Conservation (phyloP, 345 rosid species). For the Dimocarpus longan region DNA sequence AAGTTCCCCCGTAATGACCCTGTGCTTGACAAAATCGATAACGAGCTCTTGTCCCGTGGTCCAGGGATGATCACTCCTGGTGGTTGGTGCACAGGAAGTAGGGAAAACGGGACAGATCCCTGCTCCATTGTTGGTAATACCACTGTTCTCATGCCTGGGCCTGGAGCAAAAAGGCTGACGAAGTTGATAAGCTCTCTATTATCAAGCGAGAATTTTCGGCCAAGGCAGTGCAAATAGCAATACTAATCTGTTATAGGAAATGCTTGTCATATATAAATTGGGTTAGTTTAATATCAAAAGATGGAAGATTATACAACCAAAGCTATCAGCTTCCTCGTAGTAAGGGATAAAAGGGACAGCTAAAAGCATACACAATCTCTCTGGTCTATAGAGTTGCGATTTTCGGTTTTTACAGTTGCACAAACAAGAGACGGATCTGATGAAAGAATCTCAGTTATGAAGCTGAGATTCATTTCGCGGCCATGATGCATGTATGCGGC, state of each 20-base stretch:
- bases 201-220: conserved; percentile 67
- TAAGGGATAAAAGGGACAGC: conserved; percentile 3
- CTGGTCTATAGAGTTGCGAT: background rate
- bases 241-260: background rate
- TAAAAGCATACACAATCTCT: conserved; percentile 10
- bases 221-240: conserved; percentile 73
- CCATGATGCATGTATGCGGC: background rate
- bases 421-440: background rate
- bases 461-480: background rate
- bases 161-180: conserved; percentile 77
- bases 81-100: conserved; percentile 89
- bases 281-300: conserved; percentile 14
- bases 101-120: conserved; percentile 79
- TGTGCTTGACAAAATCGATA: conserved; percentile 77
- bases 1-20: conserved; percentile 71
- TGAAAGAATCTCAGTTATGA: background rate
- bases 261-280: too few species aligned
- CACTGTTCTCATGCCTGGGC: conserved; percentile 64
- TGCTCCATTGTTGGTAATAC: conserved; percentile 63
- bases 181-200: conserved; percentile 59
- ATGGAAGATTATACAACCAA: conserved; percentile 14
- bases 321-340: conserved; percentile 10
- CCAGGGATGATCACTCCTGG: conserved; percentile 74
- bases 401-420: conserved; percentile 3
- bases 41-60: conserved; percentile 66